Conservation (phyloP, 1,284 basidiomycete species). For the Ustilago trichophora region DNA sequence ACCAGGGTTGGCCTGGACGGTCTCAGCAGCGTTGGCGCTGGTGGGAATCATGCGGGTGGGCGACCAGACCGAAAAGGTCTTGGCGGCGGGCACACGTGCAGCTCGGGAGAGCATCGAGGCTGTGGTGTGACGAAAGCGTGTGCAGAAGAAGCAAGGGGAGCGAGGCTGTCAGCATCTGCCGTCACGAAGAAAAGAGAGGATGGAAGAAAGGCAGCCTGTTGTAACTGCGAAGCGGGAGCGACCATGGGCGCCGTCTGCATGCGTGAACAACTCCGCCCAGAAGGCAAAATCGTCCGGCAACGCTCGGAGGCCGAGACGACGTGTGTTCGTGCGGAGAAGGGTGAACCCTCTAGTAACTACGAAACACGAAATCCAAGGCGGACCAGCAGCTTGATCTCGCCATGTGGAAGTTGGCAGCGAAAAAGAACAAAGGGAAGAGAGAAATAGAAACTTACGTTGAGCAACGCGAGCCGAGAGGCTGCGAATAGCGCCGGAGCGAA, state of each 20-base stretch:
- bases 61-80: constrained; percentile 43
- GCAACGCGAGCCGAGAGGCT: constrained; percentile 43
- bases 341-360: too few relatives aligned
- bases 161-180: constrained; percentile 3
- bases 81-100: constrained; percentile 29
- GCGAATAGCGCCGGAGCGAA: constrained; percentile 47
- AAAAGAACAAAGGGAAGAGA: background rate
- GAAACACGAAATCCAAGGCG: too few relatives aligned
- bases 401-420: too few relatives aligned
- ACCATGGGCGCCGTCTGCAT: too few relatives aligned
- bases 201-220: too few relatives aligned
- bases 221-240: too few relatives aligned
- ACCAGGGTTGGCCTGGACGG: constrained; percentile 58
- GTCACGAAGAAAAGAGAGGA: too few relatives aligned
- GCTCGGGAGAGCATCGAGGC: constrained; percentile 44
- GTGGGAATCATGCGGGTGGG: constrained; percentile 40
- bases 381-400: too few relatives aligned
- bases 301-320: too few relatives aligned
- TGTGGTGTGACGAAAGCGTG: background rate
- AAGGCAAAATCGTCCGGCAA: background rate
- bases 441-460: constrained; percentile 34
- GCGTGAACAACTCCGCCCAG: too few relatives aligned
- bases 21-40: constrained; percentile 35
- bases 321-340: too few relatives aligned
- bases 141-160: background rate